Evolutionary conservation across 129 eudicot species (phyloP), one percentile per base, ranked within the genome.

Genomic region (Calendula officinalis): DNA sequence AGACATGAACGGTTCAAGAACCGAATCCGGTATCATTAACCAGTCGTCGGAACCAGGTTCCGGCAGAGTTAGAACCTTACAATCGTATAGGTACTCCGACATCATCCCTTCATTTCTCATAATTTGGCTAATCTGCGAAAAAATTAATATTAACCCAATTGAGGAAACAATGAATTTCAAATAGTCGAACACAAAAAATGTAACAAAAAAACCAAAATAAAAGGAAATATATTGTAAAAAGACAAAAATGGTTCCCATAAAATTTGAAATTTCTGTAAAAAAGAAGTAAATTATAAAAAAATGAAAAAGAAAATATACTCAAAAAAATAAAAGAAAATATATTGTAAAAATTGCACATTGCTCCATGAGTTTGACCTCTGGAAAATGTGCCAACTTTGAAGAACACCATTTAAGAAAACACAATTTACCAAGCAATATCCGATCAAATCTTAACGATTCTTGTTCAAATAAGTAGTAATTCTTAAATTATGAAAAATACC

Each of bases 31-130:
- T 0, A 90, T 78, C 80, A 67, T 64, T 35, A 54, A 67, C 1
- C 75, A 78, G 32, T 80, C 94, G 58, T 89, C 87, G 9, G 73
- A 41, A 59, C 77, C 77, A 12, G 71, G 73, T 68, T 89, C 87
- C 30, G 84, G 80, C 13, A 85, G 50, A 1, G 75, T 69, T 2
- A 87, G 37, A 16, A 60, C 10, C 35, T 80, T 66, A 39, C 81
- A 70, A 10, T 75, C 66, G 69, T 57, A 63, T 3, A 83, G 54
- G 53, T 80, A 68, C 27, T 56, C 69, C 11, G 86, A 82, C 49
- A 82, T 40, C 40, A 57, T 49, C 30, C 59, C 69, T 16, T 76
- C 66, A 5, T 70, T 71, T 35, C 48, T 66, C 43, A 77, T 41
- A 16, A 84, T 61, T 15, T 72, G 78, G 27, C 72, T 71, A n/a